Percentiles rank a stretch among this genome's conserved stretches.
Conservation (phyloP, 768 basidiomycete species). For the Lactifluus subvellereus region DNA sequence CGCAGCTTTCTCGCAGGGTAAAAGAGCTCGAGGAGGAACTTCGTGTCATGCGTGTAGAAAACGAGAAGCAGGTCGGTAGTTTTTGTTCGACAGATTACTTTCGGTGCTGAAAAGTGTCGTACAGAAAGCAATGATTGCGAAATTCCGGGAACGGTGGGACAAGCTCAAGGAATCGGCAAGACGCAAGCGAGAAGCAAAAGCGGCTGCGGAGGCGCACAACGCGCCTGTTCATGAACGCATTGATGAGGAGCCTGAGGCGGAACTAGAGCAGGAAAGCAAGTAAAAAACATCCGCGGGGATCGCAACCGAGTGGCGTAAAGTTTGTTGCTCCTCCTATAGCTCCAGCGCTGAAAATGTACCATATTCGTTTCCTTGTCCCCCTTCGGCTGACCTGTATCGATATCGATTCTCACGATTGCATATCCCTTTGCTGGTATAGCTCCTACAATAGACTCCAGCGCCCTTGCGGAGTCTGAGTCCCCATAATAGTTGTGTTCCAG, state of each 20-base stretch:
- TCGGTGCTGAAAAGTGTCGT: constrained; percentile 18
- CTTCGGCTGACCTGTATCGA: constrained; percentile 15
- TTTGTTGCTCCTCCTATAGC: constrained; percentile 2
- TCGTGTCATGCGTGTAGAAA: constrained; percentile 55
- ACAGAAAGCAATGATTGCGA: constrained; percentile 77
- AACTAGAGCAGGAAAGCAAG: constrained; percentile 48
- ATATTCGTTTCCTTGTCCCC: constrained; percentile 13
- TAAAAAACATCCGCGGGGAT: neutral
- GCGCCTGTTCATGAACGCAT: constrained; percentile 57
- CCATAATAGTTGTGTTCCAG: neutral
- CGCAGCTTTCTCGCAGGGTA: constrained; percentile 41
- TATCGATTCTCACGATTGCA: constrained; percentile 9
- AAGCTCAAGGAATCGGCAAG: constrained; percentile 85
- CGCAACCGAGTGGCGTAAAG: neutral
- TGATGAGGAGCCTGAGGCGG: constrained; percentile 58
- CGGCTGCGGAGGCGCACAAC: constrained; percentile 47
- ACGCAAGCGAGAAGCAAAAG: constrained; percentile 73
- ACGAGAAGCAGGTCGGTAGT: constrained; percentile 70
- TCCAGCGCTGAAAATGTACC: constrained; percentile 17
- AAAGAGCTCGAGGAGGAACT: constrained; percentile 82
- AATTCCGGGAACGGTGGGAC: constrained; percentile 84
- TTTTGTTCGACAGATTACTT: constrained; percentile 2
- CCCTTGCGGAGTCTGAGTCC: constrained; percentile 2
- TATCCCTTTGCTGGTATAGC: constrained; percentile 17
- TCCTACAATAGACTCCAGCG: neutral